These are phyloP conservation scores for Hypoxylon sp. DNA, from an alignment of 2,329 filamentous ascomycete genomes.

Conservation along the genomic window DNA sequence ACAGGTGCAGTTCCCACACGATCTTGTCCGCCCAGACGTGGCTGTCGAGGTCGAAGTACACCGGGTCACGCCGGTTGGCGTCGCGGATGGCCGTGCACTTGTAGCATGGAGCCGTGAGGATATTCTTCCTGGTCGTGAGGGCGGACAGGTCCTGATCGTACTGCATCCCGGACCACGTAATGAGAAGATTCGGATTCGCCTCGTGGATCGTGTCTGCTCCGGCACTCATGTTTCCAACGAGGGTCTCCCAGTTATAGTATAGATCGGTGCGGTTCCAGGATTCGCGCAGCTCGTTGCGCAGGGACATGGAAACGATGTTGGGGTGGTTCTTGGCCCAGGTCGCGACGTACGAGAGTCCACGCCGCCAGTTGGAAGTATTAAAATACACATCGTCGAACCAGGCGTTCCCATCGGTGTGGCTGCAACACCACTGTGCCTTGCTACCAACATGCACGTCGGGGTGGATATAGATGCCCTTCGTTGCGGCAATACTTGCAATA, in stretches of 20 bases:
- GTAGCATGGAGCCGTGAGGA: constrained; percentile 58
- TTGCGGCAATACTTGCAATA: constrained; percentile 52
- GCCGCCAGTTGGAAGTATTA: constrained; percentile 64
- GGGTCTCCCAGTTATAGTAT: constrained; percentile 60
- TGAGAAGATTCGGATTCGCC: constrained; percentile 59
- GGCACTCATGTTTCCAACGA: constrained; percentile 59
- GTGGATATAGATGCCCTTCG: constrained; percentile 55
- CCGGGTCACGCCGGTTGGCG: constrained; percentile 57
- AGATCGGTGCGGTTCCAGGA: constrained; percentile 53
- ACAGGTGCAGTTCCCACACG: constrained; percentile 61
- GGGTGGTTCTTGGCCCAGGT: constrained; percentile 57
- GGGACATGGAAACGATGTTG: constrained; percentile 56
- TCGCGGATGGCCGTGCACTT: constrained; percentile 58
- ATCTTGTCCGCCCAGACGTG: constrained; percentile 63
- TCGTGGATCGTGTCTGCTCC: constrained; percentile 59
- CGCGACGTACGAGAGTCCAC: constrained; percentile 66
- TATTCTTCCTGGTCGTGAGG: constrained; percentile 56
- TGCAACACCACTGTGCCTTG: constrained; percentile 61
- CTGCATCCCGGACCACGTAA: constrained; percentile 63
- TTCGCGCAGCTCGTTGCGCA: constrained; percentile 58
- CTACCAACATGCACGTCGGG: constrained; percentile 56
- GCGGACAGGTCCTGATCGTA: constrained; percentile 61
- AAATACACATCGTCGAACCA: constrained; percentile 70
- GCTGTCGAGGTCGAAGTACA: constrained; percentile 59
- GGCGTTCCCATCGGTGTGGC: constrained; percentile 62